Conservation (phyloP, 257 asterid genomes). For the Avicennia marina region DNA sequence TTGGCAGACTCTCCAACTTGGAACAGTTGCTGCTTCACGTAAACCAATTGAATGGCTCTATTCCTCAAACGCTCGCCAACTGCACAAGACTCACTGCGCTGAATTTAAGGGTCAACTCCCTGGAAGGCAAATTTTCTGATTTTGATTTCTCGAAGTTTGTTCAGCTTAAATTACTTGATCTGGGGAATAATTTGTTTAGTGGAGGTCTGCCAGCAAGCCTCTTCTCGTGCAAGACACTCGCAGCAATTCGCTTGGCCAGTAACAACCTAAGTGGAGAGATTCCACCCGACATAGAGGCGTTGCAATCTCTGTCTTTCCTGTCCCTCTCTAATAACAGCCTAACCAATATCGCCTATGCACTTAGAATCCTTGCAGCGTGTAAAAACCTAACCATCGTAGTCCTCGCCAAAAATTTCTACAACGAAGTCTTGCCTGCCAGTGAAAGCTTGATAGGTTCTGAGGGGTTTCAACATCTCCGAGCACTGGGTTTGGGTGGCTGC, state of each 20-base stretch:
- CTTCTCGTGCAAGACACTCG: slow-evolving; percentile 60
- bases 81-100: slow-evolving; percentile 55
- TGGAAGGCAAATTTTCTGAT: slow-evolving; percentile 67
- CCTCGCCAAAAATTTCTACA: slow-evolving; percentile 61
- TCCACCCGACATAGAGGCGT: slow-evolving; percentile 41
- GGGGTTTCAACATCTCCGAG: slow-evolving; percentile 52
- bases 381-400: slow-evolving; percentile 57
- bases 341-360: slow-evolving; percentile 58
- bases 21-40: slow-evolving; percentile 68
- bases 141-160: slow-evolving; percentile 68
- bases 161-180: slow-evolving; percentile 56
- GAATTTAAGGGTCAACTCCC: slow-evolving; percentile 67
- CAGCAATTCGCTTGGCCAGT: slow-evolving; percentile 71
- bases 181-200: slow-evolving; percentile 63
- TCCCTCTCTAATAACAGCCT: slow-evolving; percentile 77
- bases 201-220: slow-evolving; percentile 73
- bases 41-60: slow-evolving; percentile 57
- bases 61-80: slow-evolving; percentile 65
- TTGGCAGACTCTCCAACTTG: slow-evolving; percentile 59
- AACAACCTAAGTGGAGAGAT: slow-evolving; percentile 65
- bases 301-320: slow-evolving; percentile 68
- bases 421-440: slow-evolving; percentile 55
- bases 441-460: slow-evolving; percentile 35
- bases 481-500: slow-evolving; percentile 77
- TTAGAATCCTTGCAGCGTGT: slow-evolving; percentile 54